Percentiles rank a stretch among this genome's conserved stretches.
These are phyloP conservation scores for Schizothecium vesticola DNA, from an alignment of 495 filamentous ascomycete species.

Conservation along the genomic window DNA sequence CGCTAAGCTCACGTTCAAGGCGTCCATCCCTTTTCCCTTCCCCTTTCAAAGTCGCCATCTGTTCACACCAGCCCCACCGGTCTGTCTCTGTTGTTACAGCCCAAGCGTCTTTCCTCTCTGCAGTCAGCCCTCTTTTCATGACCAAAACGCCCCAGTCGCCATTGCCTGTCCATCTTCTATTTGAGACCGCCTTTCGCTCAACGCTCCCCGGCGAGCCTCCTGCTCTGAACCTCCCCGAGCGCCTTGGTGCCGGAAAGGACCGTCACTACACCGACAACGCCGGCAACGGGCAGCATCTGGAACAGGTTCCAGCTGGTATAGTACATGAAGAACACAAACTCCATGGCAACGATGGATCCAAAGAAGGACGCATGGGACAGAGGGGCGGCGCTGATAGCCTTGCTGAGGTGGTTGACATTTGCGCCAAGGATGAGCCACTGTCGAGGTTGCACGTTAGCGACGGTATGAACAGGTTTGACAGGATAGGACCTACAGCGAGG, in stretches of 20 bases:
- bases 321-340: constrained; percentile 91
- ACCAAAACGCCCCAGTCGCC: neutral
- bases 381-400: constrained; percentile 67
- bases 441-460: constrained; percentile 12
- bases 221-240: constrained; percentile 83
- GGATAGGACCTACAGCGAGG: constrained; percentile 52
- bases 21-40: neutral
- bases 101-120: neutral
- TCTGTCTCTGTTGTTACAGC: neutral
- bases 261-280: constrained; percentile 59
- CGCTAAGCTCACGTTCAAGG: neutral
- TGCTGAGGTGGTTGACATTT: constrained; percentile 72
- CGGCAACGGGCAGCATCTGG: constrained; percentile 72
- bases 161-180: neutral
- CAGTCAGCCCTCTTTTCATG: neutral
- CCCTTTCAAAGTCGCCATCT: neutral
- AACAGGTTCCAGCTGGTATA: constrained; percentile 92
- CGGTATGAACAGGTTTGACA: neutral
- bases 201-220: constrained; percentile 74
- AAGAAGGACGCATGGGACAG: constrained; percentile 77
- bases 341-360: constrained; percentile 76
- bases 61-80: neutral
- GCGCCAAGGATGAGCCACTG: constrained; percentile 79
- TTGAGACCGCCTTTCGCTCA: constrained; percentile 5
- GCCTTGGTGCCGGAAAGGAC: constrained; percentile 86